Evolutionary conservation across 2,329 filamentous ascomycete genomes (phyloP).

Genomic region (Gnomoniopsis smithogilvyi): DNA sequence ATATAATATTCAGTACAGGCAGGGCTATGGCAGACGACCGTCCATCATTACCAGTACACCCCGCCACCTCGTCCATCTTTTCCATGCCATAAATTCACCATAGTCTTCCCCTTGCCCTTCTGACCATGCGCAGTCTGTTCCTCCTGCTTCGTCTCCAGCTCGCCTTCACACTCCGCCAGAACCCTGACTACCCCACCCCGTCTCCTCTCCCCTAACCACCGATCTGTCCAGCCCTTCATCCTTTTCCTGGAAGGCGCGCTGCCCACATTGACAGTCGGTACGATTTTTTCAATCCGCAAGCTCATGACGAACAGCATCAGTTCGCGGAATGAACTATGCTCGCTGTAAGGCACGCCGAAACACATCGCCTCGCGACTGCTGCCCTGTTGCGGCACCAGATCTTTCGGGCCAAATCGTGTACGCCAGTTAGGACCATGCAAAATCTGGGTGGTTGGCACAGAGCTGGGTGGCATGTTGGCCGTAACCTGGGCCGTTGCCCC

Average conservation of each 20-base stretch:
- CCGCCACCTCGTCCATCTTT: conserved; percentile 37
- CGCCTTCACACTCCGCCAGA: conserved; percentile 37
- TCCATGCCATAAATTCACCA: conserved; percentile 33
- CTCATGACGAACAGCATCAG: conserved; percentile 90
- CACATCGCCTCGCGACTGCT: conserved; percentile 80
- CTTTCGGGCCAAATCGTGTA: conserved; percentile 65
- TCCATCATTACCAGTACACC: conserved; percentile 35
- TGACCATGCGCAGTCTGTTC: conserved; percentile 33
- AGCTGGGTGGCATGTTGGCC: conserved; percentile 46
- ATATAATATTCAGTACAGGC: no score
- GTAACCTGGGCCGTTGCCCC: conserved; percentile 48
- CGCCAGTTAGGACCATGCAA: conserved; percentile 68
- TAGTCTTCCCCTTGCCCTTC: conserved; percentile 24
- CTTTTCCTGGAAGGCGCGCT: conserved; percentile 53
- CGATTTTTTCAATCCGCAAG: conserved; percentile 80
- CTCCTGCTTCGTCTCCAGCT: no score
- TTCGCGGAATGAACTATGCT: conserved; percentile 94
- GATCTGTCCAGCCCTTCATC: conserved; percentile 65
- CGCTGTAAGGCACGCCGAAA: conserved; percentile 92
- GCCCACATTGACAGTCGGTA: conserved; percentile 87
- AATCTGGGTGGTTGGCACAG: conserved; percentile 47
- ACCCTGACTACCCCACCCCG: conserved; percentile 50
- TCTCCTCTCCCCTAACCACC: conserved; percentile 58
- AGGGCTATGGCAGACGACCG: no score
- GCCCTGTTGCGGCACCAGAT: conserved; percentile 79